A percentile compares a stretch with the other conserved stretches of the same genome.
phyloP scores from a whole-genome alignment of 2,329 filamentous ascomycete species.

The Sclerotinia trifoliorum region DNA sequence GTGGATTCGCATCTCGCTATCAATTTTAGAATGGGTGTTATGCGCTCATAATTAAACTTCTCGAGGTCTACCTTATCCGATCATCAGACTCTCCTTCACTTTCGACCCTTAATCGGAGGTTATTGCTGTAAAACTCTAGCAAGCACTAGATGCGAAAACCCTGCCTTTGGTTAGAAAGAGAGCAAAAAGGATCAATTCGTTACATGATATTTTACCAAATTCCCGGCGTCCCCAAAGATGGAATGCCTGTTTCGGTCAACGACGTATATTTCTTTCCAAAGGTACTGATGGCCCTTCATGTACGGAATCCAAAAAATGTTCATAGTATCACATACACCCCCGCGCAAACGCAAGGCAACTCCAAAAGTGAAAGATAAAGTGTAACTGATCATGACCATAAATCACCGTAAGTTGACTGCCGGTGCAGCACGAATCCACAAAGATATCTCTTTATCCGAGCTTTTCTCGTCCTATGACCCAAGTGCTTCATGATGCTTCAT shows the following conservation, averaged over 20 bases:
- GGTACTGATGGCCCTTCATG: no score
- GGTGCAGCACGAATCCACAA: not conserved
- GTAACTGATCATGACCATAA: not conserved
- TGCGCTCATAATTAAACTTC: no score
- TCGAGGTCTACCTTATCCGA: no score
- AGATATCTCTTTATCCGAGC: not conserved
- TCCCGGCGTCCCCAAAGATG: not conserved
- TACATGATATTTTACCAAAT: not conserved
- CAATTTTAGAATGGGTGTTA: no score
- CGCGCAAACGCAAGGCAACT: not conserved
- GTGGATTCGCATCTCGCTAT: no score
- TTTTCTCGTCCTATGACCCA: not conserved
- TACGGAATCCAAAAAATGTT: no score
- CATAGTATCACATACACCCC: no score
- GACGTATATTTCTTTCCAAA: no score
- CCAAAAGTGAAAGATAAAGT: not conserved
- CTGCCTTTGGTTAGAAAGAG: not conserved
- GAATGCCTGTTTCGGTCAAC: not conserved
- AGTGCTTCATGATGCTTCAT: not conserved
- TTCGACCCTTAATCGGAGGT: no score
- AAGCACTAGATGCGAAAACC: not conserved
- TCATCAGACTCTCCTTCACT: no score
- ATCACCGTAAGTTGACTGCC: not conserved
- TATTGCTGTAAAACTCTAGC: not conserved
- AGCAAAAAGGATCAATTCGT: not conserved